Conservation (phyloP, 352 stramenopile genomes). For the Phytophthora europaea region DNA sequence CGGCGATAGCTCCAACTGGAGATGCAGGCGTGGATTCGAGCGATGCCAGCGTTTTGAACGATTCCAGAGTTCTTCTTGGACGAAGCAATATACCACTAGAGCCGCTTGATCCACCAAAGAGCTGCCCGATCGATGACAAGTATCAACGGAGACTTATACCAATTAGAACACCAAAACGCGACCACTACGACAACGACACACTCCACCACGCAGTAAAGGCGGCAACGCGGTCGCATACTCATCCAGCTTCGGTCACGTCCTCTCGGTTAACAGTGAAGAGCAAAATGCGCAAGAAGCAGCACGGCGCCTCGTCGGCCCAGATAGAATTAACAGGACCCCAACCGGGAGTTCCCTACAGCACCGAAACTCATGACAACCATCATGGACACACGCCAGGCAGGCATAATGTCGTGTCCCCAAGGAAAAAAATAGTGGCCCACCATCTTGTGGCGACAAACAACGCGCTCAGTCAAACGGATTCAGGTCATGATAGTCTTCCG, state of each 20-base stretch:
- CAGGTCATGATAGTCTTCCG: neutral
- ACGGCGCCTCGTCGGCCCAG: neutral
- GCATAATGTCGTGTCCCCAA: constrained; percentile 36
- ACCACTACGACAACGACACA: constrained; percentile 25
- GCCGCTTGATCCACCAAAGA: constrained; percentile 19
- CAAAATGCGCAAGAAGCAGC: constrained; percentile 30
- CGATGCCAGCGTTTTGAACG: constrained; percentile 4
- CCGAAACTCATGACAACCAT: constrained; percentile 7
- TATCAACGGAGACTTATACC: constrained; percentile 40
- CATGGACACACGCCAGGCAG: neutral
- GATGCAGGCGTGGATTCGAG: constrained; percentile 24
- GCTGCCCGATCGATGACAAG: constrained; percentile 19
- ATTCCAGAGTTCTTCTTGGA: constrained; percentile 18
- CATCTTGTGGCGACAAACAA: constrained; percentile 2
- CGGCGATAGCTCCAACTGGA: constrained; percentile 33
- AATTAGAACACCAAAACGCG: constrained; percentile 14
- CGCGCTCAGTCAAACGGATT: neutral
- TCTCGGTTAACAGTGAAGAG: constrained; percentile 33
- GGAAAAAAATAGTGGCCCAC: constrained; percentile 44
- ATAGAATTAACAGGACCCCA: constrained; percentile 23
- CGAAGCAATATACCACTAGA: constrained; percentile 16
- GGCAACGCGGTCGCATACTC: constrained; percentile 17
- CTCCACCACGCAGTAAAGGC: constrained; percentile 27
- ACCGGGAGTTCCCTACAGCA: constrained; percentile 55
- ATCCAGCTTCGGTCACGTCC: constrained; percentile 29